phyloP scores from a whole-genome alignment of 2,329 filamentous ascomycete species.

The Coniella vitis region DNA sequence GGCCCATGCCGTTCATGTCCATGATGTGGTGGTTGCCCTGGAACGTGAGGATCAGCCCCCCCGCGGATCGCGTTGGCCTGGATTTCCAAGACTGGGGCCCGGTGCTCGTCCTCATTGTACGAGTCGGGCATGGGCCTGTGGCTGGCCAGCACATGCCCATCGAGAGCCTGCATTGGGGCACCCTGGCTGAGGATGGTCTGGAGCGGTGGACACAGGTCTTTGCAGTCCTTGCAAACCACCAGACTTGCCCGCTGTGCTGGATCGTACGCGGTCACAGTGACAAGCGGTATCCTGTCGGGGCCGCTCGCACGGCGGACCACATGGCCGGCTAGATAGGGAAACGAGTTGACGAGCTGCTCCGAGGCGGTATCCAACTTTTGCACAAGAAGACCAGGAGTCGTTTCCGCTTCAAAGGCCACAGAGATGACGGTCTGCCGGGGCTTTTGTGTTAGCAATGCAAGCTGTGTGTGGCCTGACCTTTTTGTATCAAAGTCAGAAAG shows the following conservation, averaged over 20 bases:
- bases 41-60: constrained; percentile 18
- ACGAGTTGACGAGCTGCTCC: constrained; percentile 1
- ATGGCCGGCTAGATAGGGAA: constrained; percentile 12
- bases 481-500: too few species aligned
- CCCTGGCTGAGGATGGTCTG: constrained; percentile 3
- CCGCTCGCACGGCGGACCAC: constrained; percentile 6
- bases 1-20: constrained; percentile 20
- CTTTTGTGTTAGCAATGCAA: neutral
- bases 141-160: neutral
- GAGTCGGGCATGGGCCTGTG: constrained; percentile 5
- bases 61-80: constrained; percentile 19
- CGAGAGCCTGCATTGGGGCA: constrained; percentile 8
- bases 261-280: constrained; percentile 5
- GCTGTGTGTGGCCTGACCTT: too few species aligned
- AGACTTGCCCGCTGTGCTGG: neutral
- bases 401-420: neutral
- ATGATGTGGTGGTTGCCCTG: constrained; percentile 18
- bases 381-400: neutral
- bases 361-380: neutral
- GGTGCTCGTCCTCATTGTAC: constrained; percentile 4
- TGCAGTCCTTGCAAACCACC: constrained; percentile 4
- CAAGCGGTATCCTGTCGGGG: constrained; percentile 5
- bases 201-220: neutral
- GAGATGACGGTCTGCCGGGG: neutral
- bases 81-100: constrained; percentile 12